Base-by-base conservation (phyloP, 176 grass and related monocot species). In the Oryza nivara region DNA sequence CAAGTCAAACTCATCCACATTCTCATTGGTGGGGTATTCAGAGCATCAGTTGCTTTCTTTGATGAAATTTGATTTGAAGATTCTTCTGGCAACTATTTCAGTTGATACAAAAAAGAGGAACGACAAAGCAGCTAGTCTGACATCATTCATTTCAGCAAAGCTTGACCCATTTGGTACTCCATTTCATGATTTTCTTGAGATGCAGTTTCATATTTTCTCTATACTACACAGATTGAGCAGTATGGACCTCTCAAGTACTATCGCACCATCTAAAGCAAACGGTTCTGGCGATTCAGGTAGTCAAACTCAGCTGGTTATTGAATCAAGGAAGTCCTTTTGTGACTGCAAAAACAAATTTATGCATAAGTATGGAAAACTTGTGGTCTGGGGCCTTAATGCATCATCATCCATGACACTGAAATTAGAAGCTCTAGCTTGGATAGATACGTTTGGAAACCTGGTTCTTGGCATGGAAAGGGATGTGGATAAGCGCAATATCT, bases 11-110 rank as follows among this genome's bases (percentile, higher is more conserved):
- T 61, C 68, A 81, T 68, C 46, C 51, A 4, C 76, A 74, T 76
- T 65, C 67, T 86, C 70, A 74, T 65, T 9, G 19, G 56, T 45
- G 22, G 25, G 30, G 32, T 95, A 92, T 88, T 84, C 89, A 66
- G 91, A 95, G 86, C 85, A 90, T 82, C 91, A 98, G 71, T 84
- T 98, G 74, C 74, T 87, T 95, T 93, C 87, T 74, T 84, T 98
- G 82, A 90, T 95, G 80, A 98, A 89, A 82, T 98, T 98, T 83
- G 91, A 98, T 87, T 73, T 98, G 75, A 95, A 92, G 64, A 73
- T 91, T 88, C 92, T 98, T 74, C 73, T 93, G 74, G 80, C 76
- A 67, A 87, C 92, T 60, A 76, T 95, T 85, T 89, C 85, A 52
- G 20, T 84, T 80, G 80, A 61, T 80, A 51, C 84, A 20, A 78